Evolutionary conservation across 164 flowering plant species (phyloP).

Genomic region (Nymphaea thermarum): DNA sequence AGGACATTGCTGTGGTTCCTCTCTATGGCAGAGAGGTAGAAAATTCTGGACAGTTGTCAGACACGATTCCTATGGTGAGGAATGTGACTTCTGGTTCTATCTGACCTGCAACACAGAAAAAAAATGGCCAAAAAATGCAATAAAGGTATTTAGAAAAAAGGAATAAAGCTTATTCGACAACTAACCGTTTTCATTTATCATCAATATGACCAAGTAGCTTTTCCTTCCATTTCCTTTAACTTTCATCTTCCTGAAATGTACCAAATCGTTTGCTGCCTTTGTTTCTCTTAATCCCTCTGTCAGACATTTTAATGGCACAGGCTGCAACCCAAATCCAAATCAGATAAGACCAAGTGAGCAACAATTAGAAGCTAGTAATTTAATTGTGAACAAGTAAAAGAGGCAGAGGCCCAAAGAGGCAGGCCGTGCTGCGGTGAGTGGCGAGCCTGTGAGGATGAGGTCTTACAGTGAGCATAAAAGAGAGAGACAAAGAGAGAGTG

Average conservation of each 20-base stretch:
- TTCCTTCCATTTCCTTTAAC: slow-evolving; percentile 83
- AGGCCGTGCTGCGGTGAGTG: too few species aligned
- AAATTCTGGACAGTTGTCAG: slow-evolving; percentile 37
- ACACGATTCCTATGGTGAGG: slow-evolving; percentile 53
- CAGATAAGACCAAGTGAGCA: too few species aligned
- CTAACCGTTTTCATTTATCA: slow-evolving; percentile 45
- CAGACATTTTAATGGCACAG: too few species aligned
- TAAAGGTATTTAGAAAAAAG: neutral
- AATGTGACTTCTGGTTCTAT: slow-evolving; percentile 68
- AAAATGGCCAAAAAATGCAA: too few species aligned
- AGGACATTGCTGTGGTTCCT: slow-evolving; percentile 21
- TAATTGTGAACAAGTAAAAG: too few species aligned
- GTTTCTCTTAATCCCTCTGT: too few species aligned
- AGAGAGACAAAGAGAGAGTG: too few species aligned
- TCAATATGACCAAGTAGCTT: slow-evolving; percentile 64
- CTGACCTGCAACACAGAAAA: slow-evolving; percentile 27
- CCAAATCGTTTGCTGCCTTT: neutral
- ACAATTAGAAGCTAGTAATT: too few species aligned
- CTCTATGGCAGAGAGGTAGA: slow-evolving; percentile 30
- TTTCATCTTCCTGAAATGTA: slow-evolving; percentile 62
- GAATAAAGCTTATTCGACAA: neutral
- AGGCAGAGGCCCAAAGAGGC: too few species aligned
- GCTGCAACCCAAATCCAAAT: too few species aligned
- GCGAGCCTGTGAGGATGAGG: too few species aligned
- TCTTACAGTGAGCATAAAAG: too few species aligned